A percentile compares a stretch with the other conserved stretches of the same genome.
Conservation (phyloP, 768 basidiomycete species). For the Tylopilus sp. region DNA sequence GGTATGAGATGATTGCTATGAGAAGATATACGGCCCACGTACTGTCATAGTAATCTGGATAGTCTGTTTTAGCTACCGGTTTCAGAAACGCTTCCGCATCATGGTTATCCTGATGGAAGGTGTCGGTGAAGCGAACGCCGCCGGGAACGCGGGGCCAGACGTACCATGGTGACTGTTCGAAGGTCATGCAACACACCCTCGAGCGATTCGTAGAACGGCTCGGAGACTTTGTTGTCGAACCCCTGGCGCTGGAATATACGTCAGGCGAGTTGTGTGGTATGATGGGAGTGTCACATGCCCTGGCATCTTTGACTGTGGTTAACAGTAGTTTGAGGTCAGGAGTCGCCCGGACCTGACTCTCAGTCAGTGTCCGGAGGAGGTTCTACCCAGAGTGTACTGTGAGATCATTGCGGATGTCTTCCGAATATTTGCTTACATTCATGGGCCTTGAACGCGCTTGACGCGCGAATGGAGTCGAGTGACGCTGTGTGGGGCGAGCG, state of each 20-base stretch:
- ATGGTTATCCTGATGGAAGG: conserved; percentile 63
- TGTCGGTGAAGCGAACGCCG: conserved; percentile 28
- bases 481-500: conserved; percentile 33
- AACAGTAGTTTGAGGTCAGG: conserved; percentile 79
- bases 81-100: conserved; percentile 93
- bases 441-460: conserved; percentile 26
- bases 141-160: conserved; percentile 20
- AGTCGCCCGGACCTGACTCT: conserved; percentile 62
- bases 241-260: conserved; percentile 38
- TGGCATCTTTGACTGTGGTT: conserved; percentile 80
- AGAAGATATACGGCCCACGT: conserved; percentile 25
- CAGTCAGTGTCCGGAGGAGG: conserved; percentile 83
- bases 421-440: conserved; percentile 16
- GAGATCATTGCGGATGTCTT: not conserved
- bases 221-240: conserved; percentile 68
- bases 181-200: conserved; percentile 88
- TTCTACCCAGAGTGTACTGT: conserved; percentile 48
- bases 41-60: conserved; percentile 94
- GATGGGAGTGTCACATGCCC: conserved; percentile 54
- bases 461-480: conserved; percentile 26
- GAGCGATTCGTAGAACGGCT: conserved; percentile 91
- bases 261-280: conserved; percentile 17
- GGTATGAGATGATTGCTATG: conserved; percentile 2
- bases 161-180: conserved; percentile 67
- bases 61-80: conserved; percentile 86